Evolutionary conservation across 2,329 filamentous ascomycete species (phyloP).

Genomic region (Myriosclerotinia duriaeana): DNA sequence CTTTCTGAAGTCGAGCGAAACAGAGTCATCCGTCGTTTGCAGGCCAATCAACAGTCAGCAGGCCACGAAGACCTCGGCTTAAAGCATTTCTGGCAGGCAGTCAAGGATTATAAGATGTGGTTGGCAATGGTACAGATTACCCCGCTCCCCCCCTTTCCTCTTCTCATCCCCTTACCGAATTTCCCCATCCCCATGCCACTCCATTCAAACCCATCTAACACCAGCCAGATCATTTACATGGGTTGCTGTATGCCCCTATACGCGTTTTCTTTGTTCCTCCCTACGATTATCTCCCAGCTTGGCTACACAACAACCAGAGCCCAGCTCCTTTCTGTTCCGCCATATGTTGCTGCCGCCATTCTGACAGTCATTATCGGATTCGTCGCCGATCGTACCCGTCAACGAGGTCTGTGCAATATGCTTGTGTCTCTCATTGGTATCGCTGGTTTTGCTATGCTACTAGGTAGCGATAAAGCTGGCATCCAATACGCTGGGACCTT

Average conservation of each 20-base stretch:
- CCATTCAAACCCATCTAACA: too few relatives aligned
- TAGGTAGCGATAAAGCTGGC: constrained; percentile 60
- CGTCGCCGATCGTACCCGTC: constrained; percentile 70
- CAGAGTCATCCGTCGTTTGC: constrained; percentile 70
- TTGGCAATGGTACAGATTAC: constrained; percentile 51
- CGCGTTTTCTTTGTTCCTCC: constrained; percentile 74
- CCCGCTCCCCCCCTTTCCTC: too few relatives aligned
- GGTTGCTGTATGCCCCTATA: constrained; percentile 71
- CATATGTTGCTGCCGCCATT: constrained; percentile 69
- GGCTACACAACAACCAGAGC: constrained; percentile 58
- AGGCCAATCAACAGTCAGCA: constrained; percentile 70
- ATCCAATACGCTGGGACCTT: constrained; percentile 84
- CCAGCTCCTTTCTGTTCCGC: constrained; percentile 73
- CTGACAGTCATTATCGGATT: constrained; percentile 71
- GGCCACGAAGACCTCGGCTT: constrained; percentile 73
- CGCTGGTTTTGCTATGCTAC: constrained; percentile 75
- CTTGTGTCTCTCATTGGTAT: constrained; percentile 67
- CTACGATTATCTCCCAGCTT: constrained; percentile 68
- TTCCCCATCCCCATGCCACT: too few relatives aligned
- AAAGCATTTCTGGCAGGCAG: constrained; percentile 67
- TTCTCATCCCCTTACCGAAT: too few relatives aligned
- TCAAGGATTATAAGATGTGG: constrained; percentile 86
- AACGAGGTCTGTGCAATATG: constrained; percentile 81
- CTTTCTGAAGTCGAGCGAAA: constrained; percentile 67
- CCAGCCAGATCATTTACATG: constrained; percentile 64